Evolutionary conservation across 2,329 filamentous ascomycete genomes (phyloP), one percentile per base, ranked within the genome.

Genomic region (Podosphaera aphanis): DNA sequence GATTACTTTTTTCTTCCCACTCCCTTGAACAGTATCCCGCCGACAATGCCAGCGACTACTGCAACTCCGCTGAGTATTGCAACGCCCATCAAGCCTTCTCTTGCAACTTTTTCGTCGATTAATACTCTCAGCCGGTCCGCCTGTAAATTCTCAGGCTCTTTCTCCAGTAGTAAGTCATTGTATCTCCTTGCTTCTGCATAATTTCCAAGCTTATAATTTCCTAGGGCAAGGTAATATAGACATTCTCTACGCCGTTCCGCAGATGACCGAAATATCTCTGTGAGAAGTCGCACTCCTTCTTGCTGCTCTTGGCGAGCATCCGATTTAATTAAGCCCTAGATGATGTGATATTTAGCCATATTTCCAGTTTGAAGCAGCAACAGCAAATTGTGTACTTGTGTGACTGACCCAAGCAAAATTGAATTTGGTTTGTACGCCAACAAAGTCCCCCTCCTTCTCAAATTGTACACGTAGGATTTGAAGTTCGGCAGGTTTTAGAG

Each of bases 201-300:
- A 70, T 94, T 95, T 50, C 86, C 88, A 41, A 98, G 75, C 68
- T 95, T 95, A 73, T 88, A 95, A 69, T 95, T 93, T 51, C 90
- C 90, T 27, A 98, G 74, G 21, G 84, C 90, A 46, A 98, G 77
- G 65, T 98, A 98, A 69, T 94, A 98, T 50, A 98, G 81, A 60
- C 90, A 98, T 71, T 98, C 90, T 58, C 90, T 79, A 59, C 90
- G 79, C 56, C 90, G 83, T 63, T 95, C 90, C 53, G 84, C 85
- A 31, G 84, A 81, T 48, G 79, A 78, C 60, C 88, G 84, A 71
- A 95, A 98, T 65, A 98, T 98, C 55, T 95, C 88, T 55, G 84
- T 86, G 48, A 95, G 79, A 29, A 95, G 74, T 53, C 83, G 83
- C 51, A 95, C 85, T 56, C 88, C 88, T 62, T 90, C 77, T 68